These are phyloP conservation scores for Hygrophorus pudorinus DNA, from an alignment of 768 basidiomycete species.

Conservation along the genomic window DNA sequence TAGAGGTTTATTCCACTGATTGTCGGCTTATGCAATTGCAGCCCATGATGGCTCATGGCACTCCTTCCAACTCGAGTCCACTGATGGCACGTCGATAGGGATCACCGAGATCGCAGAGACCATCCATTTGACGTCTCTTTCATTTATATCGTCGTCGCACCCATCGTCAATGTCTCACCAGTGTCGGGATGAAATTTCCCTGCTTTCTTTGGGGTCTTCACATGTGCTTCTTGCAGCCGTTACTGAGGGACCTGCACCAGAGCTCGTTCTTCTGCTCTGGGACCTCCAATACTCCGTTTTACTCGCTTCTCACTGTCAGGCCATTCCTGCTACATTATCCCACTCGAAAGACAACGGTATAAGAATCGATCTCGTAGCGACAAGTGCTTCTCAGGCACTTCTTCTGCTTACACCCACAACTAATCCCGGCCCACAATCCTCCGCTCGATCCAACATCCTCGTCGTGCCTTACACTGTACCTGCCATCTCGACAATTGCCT, in stretches of 20 bases:
- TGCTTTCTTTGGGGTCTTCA: slow-evolving; percentile 45
- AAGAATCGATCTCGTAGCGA: slow-evolving; percentile 19
- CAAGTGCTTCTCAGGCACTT: slow-evolving; percentile 38
- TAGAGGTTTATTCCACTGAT: background rate
- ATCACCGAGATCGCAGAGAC: slow-evolving; percentile 17
- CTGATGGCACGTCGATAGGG: slow-evolving; percentile 16
- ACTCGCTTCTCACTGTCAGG: slow-evolving; percentile 40
- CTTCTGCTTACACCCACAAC: slow-evolving; percentile 36
- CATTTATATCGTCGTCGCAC: slow-evolving; percentile 7
- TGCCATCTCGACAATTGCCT: slow-evolving; percentile 47
- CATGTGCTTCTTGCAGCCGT: slow-evolving; percentile 45
- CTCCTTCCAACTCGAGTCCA: slow-evolving; percentile 23
- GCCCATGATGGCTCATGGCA: slow-evolving; percentile 36
- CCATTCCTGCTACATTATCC: slow-evolving; percentile 36
- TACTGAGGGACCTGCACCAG: slow-evolving; percentile 25
- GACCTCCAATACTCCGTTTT: slow-evolving; percentile 60
- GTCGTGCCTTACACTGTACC: slow-evolving; percentile 50
- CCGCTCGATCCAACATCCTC: slow-evolving; percentile 42
- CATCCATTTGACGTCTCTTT: slow-evolving; percentile 18
- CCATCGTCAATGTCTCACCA: too few relatives aligned
- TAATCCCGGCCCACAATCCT: background rate
- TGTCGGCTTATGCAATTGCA: slow-evolving; percentile 13
- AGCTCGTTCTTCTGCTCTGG: slow-evolving; percentile 53
- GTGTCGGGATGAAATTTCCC: slow-evolving; percentile 17
- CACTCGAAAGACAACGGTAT: slow-evolving; percentile 20